Conservation (phyloP, 1,284 basidiomycete species). For the Coniferiporia weirii region DNA sequence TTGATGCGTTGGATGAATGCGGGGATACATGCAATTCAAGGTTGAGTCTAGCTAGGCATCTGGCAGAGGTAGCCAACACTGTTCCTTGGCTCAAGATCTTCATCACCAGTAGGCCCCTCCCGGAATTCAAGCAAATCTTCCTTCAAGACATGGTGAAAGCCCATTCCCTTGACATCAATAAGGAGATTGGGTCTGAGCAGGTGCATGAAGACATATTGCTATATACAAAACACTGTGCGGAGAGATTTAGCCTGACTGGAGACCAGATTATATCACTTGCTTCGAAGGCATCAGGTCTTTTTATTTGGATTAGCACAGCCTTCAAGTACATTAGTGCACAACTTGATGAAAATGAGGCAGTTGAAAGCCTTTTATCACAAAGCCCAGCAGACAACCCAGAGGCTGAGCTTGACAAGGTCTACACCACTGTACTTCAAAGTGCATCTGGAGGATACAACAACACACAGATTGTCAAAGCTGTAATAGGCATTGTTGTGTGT, state of each 20-base stretch:
- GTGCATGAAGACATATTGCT: neutral
- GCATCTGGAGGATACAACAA: neutral
- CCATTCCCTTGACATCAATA: neutral
- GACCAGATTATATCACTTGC: neutral
- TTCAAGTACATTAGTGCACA: neutral
- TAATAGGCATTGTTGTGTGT: neutral
- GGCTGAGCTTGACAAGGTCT: neutral
- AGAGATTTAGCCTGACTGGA: neutral
- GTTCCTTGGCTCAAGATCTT: conserved; percentile 6
- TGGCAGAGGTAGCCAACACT: neutral
- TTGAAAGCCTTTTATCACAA: neutral
- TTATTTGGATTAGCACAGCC: conserved; percentile 1
- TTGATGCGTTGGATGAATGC: conserved; percentile 8
- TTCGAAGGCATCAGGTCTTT: neutral
- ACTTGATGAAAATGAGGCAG: neutral
- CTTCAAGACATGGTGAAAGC: neutral
- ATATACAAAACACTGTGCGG: neutral
- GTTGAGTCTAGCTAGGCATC: neutral
- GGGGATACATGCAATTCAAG: neutral
- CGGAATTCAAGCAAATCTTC: neutral
- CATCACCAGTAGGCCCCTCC: neutral
- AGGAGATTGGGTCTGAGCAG: neutral
- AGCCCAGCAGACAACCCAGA: neutral
- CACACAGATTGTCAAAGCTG: neutral
- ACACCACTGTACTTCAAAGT: neutral